Evolutionary conservation across 176 grass and related monocot genomes (phyloP), one percentile per base, ranked within the genome.

Genomic region (Phoenix dactylifera): DNA sequence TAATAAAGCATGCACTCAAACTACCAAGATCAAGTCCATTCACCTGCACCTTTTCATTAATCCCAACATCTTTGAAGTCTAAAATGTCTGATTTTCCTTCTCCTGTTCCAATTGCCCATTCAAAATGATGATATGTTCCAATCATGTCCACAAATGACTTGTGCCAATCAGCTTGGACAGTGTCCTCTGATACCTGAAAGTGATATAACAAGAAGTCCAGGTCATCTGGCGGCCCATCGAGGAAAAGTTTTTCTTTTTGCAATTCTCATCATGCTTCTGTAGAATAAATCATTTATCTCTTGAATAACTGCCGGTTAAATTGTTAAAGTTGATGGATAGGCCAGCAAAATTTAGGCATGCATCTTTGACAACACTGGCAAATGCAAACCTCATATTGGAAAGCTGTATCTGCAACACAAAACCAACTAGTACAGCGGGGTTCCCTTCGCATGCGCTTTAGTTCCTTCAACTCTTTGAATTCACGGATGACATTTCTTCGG

Each of bases 391-490:
- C 82, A 57, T 87, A 95, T 17, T 89, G 69, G 69, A 95, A 95
- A 70, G 82, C 85, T 55, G 83, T 76, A 80, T 95, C 90, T 59
- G 79, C 76, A 62, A 85, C 85, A 69, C 90, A 95, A 48, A 95
- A 89, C 82, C 79, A 89, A 74, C 72, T 86, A 53, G 85, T 95
- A 73, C 86, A 95, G 59, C 63, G 60, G 67, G 86, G 77, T 57
- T 95, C 85, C 70, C 74, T 86, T 29, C 69, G 69, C 55, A 86
- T 72, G 26, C 90, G 90, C 66, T 95, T 95, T 63, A 95, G 59
- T 72, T 95, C 90, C 58, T 95, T 95, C 48, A 89, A 80, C 64
- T 95, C 90, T 73, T 89, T 95, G 71, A 95, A 95, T 86, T 95
- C 90, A 51, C 83, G 69, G 17, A 95, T 89, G 53, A 95, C 90